Percentiles rank a stretch among this genome's conserved stretches.
phyloP scores from a whole-genome alignment of 2,329 filamentous ascomycete species.

The Colletotrichum abscissum region DNA sequence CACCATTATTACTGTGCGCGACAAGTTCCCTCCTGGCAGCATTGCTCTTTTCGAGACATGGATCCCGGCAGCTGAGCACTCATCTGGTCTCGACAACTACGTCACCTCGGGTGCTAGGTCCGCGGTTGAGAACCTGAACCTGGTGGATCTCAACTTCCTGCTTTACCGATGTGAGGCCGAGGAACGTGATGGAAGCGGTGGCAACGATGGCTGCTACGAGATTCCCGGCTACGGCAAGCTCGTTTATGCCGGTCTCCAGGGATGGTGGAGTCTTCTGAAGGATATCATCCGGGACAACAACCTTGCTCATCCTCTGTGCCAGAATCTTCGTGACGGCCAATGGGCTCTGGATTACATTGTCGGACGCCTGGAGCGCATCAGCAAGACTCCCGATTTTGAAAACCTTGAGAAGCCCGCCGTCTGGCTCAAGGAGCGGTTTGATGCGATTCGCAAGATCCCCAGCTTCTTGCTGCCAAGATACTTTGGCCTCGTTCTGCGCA shows the following conservation, averaged over 20 bases:
- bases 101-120: conserved; percentile 84
- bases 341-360: conserved; percentile 94
- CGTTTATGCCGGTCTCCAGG: conserved; percentile 96
- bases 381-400: conserved; percentile 70
- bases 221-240: conserved; percentile 87
- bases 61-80: conserved; percentile 89
- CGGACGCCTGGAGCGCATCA: conserved; percentile 79
- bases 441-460: conserved; percentile 85
- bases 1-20: conserved; percentile 82
- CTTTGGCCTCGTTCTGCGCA: conserved; percentile 89
- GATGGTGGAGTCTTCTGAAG: conserved; percentile 95
- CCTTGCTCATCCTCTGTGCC: conserved; percentile 90
- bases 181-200: conserved; percentile 81
- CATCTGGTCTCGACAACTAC: conserved; percentile 84
- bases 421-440: conserved; percentile 88
- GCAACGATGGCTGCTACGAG: conserved; percentile 87
- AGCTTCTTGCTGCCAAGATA: conserved; percentile 92
- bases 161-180: conserved; percentile 94
- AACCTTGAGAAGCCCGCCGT: conserved; percentile 73
- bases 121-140: conserved; percentile 79
- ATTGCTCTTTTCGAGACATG: conserved; percentile 97
- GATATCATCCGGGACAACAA: conserved; percentile 89
- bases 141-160: conserved; percentile 90
- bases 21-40: conserved; percentile 90
- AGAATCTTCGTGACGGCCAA: conserved; percentile 89